Base-by-base conservation (phyloP, 2,329 filamentous ascomycete genomes). In the Orbilia oligospora region DNA sequence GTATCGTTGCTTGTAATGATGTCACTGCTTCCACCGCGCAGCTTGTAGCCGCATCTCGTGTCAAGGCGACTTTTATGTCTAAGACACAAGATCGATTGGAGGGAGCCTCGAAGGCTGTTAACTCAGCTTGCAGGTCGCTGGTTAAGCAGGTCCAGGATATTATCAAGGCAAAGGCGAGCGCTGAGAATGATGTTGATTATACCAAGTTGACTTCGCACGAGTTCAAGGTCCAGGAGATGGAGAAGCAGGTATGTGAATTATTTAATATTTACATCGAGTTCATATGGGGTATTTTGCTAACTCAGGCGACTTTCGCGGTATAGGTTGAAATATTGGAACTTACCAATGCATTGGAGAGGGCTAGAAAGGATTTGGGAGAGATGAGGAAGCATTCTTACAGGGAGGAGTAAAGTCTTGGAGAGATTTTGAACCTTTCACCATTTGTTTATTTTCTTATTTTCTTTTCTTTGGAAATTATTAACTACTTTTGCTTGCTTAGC, bases 141-240 rank as follows among this genome's bases (percentile, higher is more conserved):
- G 96, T 99, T 71, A 89, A 94, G 81, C 96, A 98, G 85, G 96
- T 99, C 33, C 96, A 98, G 86, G 90, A 88, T 82, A 95, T 99
- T 86, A 98, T 99, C 85, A 91, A 92, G 84, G 92, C 97, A 85
- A 91, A 93, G 83, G 91, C 93, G 84, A 88, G 89, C 80, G 93
- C 93, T 51, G 93, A 95, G 41, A 87, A 87, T 16, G 94, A 97
- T 69, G 90, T 97, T 22, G 96, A 99, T 84, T 99, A 98, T 85
- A 88, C 89, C 51, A 93, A 94, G 86, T 87, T 99, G 56, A 94
- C 93, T 80, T 90, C 92, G 36, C 95, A 97, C 85, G 96, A 99
- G 86, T 98, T 99, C 88, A 99, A 99, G 88, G 94, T 97, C 65
- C 89, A 92, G 82, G 94, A 99, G 87, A 99, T 99, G 96, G 96